phyloP scores from a whole-genome alignment of 306 rosid species.

The Ceratonia siliqua region DNA sequence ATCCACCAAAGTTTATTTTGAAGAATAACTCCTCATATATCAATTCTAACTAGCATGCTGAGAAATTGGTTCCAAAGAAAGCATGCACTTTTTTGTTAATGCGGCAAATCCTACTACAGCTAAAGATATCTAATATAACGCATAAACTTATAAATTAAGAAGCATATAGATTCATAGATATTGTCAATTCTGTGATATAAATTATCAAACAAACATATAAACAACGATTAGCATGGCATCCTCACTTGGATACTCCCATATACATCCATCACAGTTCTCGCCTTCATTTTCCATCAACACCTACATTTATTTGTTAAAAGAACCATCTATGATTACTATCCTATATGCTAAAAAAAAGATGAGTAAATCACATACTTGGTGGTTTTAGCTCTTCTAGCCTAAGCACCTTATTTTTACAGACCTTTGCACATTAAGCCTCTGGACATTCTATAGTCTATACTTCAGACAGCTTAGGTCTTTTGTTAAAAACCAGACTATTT shows the following conservation, averaged over 20 bases:
- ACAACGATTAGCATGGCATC: neutral
- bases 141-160: neutral
- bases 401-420: neutral
- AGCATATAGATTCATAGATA: neutral
- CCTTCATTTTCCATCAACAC: neutral
- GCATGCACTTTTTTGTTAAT: neutral
- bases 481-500: neutral
- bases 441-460: neutral
- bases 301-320: neutral
- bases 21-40: neutral
- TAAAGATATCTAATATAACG: slow-evolving; percentile 3
- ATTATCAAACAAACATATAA: neutral
- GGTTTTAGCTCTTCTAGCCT: neutral
- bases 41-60: neutral
- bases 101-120: neutral
- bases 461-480: neutral
- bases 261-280: slow-evolving; percentile 3
- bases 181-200: neutral
- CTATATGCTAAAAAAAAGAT: neutral
- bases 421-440: neutral
- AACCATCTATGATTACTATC: neutral
- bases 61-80: neutral
- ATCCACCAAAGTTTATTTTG: neutral
- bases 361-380: neutral
- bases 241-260: neutral